Evolutionary conservation across 192 early-diverging fungal species (phyloP).

Genomic region (Martensiomyces pterosporus): DNA sequence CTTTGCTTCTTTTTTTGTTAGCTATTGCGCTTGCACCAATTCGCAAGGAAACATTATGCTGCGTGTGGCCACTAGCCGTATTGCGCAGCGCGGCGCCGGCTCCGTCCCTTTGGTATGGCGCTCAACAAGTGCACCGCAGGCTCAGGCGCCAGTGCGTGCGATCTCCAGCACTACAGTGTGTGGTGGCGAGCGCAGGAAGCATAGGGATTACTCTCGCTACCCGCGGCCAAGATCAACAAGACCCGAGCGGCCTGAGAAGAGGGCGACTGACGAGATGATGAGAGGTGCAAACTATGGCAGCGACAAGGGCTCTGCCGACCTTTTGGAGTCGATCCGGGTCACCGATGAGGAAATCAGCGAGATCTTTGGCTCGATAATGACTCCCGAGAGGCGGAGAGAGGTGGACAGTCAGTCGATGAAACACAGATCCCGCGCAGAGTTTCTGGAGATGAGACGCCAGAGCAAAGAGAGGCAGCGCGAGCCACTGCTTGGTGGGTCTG

Average conservation of each 20-base stretch:
- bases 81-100: conserved; percentile 3
- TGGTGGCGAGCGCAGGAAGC: conserved; percentile 18
- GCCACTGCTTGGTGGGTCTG: neutral
- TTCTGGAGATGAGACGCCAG: conserved; percentile 18
- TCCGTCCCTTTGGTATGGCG: conserved; percentile 1
- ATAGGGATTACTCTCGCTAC: conserved; percentile 30
- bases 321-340: conserved; percentile 25
- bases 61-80: conserved; percentile 9
- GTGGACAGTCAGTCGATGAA: conserved; percentile 38
- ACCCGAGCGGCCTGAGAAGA: conserved; percentile 19
- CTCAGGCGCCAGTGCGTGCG: conserved; percentile 1
- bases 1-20: too few species aligned
- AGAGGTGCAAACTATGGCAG: conserved; percentile 1
- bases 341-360: conserved; percentile 39
- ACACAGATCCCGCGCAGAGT: conserved; percentile 33
- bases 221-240: conserved; percentile 20
- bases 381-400: conserved; percentile 13
- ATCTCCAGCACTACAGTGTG: neutral
- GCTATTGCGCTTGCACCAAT: too few species aligned
- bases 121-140: conserved; percentile 2
- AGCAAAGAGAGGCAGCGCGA: conserved; percentile 9
- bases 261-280: conserved; percentile 20
- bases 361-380: conserved; percentile 45
- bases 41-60: too few species aligned
- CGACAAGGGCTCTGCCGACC: neutral